These are phyloP conservation scores for Lentinula aciculospora DNA, from an alignment of 768 basidiomycete genomes.

Conservation along the genomic window DNA sequence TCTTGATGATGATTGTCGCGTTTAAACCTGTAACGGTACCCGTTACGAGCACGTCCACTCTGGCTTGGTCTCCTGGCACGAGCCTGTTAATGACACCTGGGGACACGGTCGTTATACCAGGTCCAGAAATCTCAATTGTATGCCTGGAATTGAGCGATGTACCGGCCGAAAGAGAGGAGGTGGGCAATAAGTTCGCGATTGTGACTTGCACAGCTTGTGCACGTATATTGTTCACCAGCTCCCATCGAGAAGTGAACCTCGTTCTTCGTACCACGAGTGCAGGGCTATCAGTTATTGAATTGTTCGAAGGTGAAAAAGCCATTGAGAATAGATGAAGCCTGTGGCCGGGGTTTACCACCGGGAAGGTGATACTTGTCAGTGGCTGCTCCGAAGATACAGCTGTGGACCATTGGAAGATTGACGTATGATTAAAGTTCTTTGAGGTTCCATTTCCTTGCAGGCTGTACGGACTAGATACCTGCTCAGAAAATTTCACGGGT, in stretches of 20 bases:
- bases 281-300: constrained; percentile 14
- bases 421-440: constrained; percentile 35
- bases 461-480: constrained; percentile 34
- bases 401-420: constrained; percentile 40
- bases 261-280: constrained; percentile 35
- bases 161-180: constrained; percentile 16
- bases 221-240: constrained; percentile 26
- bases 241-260: constrained; percentile 43
- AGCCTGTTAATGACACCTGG: constrained; percentile 39
- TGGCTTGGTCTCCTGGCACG: constrained; percentile 43
- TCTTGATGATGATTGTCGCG: constrained; percentile 28
- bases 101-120: constrained; percentile 34
- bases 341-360: constrained; percentile 19
- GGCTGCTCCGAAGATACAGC: constrained; percentile 33
- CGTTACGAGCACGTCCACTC: constrained; percentile 41
- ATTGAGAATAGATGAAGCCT: constrained; percentile 43
- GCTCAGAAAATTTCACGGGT: background rate
- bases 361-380: constrained; percentile 40
- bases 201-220: constrained; percentile 48
- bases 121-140: constrained; percentile 29
- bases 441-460: constrained; percentile 27
- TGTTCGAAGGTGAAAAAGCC: constrained; percentile 29
- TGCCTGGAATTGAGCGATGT: constrained; percentile 28
- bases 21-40: constrained; percentile 23
- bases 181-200: constrained; percentile 43